Percentiles rank a stretch among this genome's conserved stretches.
These are phyloP conservation scores for Neurospora sp. DNA, from an alignment of 495 filamentous ascomycete genomes.

Conservation along the genomic window DNA sequence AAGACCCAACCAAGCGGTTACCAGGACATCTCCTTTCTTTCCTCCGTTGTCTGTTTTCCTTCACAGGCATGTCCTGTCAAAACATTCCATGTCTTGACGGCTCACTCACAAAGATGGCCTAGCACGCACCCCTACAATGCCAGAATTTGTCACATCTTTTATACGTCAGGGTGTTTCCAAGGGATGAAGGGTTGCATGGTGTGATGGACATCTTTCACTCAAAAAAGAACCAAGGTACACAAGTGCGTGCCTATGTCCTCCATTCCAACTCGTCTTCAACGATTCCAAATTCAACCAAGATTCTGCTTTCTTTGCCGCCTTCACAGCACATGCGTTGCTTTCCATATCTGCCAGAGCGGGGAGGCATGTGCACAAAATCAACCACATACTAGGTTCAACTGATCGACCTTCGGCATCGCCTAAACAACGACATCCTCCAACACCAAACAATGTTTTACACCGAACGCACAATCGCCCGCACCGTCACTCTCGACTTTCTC, in stretches of 20 bases:
- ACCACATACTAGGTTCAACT: neutral
- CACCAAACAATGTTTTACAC: neutral
- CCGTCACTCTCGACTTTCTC: constrained; percentile 58
- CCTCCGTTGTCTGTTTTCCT: neutral
- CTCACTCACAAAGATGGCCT: neutral
- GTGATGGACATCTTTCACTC: neutral
- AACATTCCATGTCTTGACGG: neutral
- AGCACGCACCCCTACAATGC: neutral
- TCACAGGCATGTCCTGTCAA: neutral
- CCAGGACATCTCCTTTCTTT: neutral
- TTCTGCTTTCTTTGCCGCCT: neutral
- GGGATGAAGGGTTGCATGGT: neutral
- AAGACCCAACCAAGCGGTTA: neutral
- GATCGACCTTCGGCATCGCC: neutral
- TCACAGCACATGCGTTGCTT: neutral
- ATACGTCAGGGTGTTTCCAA: neutral
- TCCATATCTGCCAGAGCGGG: neutral
- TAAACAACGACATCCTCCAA: neutral
- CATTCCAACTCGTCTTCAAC: neutral
- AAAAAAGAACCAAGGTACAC: neutral
- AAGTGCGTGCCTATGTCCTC: neutral
- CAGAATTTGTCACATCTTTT: neutral
- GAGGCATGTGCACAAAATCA: neutral
- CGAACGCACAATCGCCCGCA: neutral
- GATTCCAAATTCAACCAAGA: neutral